A percentile compares a stretch with the other conserved stretches of the same genome.
Evolutionary conservation across 2,329 filamentous ascomycete genomes (phyloP).

Genomic region (Colletotrichum sp.): DNA sequence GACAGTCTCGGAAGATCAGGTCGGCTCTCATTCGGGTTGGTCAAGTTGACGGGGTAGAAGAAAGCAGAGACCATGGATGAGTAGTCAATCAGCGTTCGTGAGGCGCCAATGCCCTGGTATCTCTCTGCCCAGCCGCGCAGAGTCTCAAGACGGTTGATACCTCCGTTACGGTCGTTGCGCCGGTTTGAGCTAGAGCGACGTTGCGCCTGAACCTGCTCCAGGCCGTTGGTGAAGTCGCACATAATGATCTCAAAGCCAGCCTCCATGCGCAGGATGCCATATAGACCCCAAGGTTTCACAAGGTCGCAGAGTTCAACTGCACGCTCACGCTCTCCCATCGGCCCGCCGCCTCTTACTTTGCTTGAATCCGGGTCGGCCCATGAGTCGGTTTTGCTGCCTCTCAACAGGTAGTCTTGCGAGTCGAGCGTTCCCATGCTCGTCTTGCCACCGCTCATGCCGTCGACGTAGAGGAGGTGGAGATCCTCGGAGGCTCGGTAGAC

Average conservation of each 20-base stretch:
- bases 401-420: constrained; percentile 54
- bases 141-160: constrained; percentile 35
- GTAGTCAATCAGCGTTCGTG: constrained; percentile 40
- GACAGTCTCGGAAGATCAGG: constrained; percentile 37
- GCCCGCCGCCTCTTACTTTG: not conserved
- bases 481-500: constrained; percentile 53
- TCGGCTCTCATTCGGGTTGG: constrained; percentile 33
- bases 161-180: not conserved
- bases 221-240: constrained; percentile 55
- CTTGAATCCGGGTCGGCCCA: constrained; percentile 26
- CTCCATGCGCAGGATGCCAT: constrained; percentile 67
- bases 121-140: constrained; percentile 36
- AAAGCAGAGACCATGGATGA: constrained; percentile 47
- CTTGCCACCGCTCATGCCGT: constrained; percentile 63
- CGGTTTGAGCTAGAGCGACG: constrained; percentile 21
- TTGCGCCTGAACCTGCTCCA: constrained; percentile 33
- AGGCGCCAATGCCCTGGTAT: constrained; percentile 38
- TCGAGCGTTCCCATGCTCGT: constrained; percentile 59
- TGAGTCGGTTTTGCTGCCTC: not conserved
- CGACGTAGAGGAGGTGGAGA: constrained; percentile 60
- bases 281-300: constrained; percentile 53
- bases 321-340: constrained; percentile 49
- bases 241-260: constrained; percentile 69
- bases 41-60: constrained; percentile 45
- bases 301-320: constrained; percentile 57